Evolutionary conservation across 352 stramenopile genomes (phyloP).

Genomic region (Lagenidium giganteum): DNA sequence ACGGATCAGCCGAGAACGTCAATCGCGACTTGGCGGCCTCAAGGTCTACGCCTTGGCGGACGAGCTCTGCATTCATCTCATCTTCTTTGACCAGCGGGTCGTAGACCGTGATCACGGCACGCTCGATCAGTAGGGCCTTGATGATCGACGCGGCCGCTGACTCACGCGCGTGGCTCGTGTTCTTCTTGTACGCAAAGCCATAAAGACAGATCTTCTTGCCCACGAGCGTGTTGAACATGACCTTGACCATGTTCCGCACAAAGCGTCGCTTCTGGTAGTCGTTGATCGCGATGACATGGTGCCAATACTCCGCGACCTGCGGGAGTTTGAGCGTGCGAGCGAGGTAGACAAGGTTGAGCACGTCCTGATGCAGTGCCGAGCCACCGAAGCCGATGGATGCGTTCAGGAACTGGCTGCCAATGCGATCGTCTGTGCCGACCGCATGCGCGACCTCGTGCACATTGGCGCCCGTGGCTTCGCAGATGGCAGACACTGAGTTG

Average conservation of each 20-base stretch:
- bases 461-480: conserved; percentile 97
- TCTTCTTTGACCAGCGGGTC: conserved; percentile 98
- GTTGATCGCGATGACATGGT: conserved; percentile 99
- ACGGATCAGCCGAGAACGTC: conserved; percentile 77
- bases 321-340: conserved; percentile 96
- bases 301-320: conserved; percentile 99
- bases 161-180: conserved; percentile 99
- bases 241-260: conserved; percentile 94
- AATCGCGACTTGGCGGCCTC: conserved; percentile 82
- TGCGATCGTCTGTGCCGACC: conserved; percentile 97
- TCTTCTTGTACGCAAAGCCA: conserved; percentile 99
- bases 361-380: conserved; percentile 99
- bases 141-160: conserved; percentile 97
- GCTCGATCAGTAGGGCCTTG: conserved; percentile 95
- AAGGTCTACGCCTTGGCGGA: conserved; percentile 87
- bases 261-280: conserved; percentile 99
- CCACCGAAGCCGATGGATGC: conserved; percentile 98
- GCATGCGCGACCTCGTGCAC: conserved; percentile 97
- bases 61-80: conserved; percentile 85
- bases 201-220: conserved; percentile 99
- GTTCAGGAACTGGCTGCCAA: conserved; percentile 97
- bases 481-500: conserved; percentile 99
- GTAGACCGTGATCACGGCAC: conserved; percentile 95
- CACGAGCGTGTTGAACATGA: conserved; percentile 99
- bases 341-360: conserved; percentile 99